Evolutionary conservation across 495 filamentous ascomycete genomes (phyloP), one percentile per base, ranked within the genome.

Genomic region (Clohesyomyces aquaticus): DNA sequence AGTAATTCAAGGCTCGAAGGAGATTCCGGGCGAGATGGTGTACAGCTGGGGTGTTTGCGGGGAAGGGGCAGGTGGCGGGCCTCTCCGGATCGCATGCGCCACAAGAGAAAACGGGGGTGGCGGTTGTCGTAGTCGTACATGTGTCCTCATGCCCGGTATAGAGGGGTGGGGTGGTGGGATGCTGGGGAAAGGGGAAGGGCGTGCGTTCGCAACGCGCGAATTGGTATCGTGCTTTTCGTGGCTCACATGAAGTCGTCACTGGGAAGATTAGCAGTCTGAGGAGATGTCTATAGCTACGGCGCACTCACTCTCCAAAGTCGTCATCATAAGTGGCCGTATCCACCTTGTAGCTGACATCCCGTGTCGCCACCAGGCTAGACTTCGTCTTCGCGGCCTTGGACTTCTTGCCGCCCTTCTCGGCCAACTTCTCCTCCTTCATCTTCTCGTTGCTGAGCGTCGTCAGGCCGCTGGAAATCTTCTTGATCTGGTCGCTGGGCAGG

Each of bases 361-460:
- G 78, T 61, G 77, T 83, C 3, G 91, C 85, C 11, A 87, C 86
- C 29, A 99, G 79, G 18, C 84, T 86, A 42, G 89, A 82, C 86
- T 99, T 99, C 16, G 89, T 93, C 85, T 96, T 96, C 43, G 88
- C 88, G 10, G 90, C 90, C 82, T 97, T 97, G 62, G 79, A 88
- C 84, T 98, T 99, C 88, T 97, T 98, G 64, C 86, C 90, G 23
- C 90, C 89, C 82, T 96, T 98, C 67, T 96, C 93, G 2, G 90
- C 86, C 12, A 86, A 83, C 81, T 96, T 96, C 85, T 99, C 95
- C 77, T 97, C 94, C 81, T 91, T 95, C 91, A 96, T 90, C 83
- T 94, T 97, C 84, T 99, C 95, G 72, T 99, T 99, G 69, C 90
- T 82, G 50, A 96, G 80, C 11, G 89, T 87, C 21, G 91, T 93